Evolutionary conservation across 2,329 filamentous ascomycete genomes (phyloP).

Genomic region (Exophiala aquamarina): DNA sequence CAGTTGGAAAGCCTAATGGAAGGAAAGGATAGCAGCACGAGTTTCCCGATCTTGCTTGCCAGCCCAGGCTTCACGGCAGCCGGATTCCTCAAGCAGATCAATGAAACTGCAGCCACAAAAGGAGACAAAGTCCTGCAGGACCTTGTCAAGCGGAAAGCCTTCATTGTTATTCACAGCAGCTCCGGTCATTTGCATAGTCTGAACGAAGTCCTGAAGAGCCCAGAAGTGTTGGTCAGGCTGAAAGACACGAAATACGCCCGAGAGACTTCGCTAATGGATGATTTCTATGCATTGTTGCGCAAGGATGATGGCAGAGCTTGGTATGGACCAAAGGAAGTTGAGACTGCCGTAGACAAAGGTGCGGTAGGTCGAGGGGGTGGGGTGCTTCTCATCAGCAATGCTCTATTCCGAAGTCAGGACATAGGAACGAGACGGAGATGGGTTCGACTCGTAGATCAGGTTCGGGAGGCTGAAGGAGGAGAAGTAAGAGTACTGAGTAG

Average conservation of each 20-base stretch:
- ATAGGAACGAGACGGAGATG: constrained; percentile 74
- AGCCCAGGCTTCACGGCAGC: constrained; percentile 85
- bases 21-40: constrained; percentile 36
- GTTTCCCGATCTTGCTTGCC: constrained; percentile 74
- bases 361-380: constrained; percentile 86
- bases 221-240: constrained; percentile 73
- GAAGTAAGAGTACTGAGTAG: constrained; percentile 88
- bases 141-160: constrained; percentile 56
- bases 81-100: constrained; percentile 75
- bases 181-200: constrained; percentile 85
- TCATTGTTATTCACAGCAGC: constrained; percentile 75
- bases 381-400: constrained; percentile 81
- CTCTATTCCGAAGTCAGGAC: constrained; percentile 80
- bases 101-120: constrained; percentile 60
- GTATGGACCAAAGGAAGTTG: constrained; percentile 83
- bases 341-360: constrained; percentile 78
- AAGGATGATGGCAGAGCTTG: constrained; percentile 85
- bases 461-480: constrained; percentile 76
- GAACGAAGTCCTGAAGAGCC: constrained; percentile 80
- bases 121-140: constrained; percentile 69
- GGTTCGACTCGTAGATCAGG: constrained; percentile 82
- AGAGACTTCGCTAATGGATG: constrained; percentile 82
- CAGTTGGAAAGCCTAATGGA: constrained; percentile 69
- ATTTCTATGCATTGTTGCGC: constrained; percentile 74
- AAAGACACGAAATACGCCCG: constrained; percentile 84